Evolutionary conservation across 2,329 filamentous ascomycete genomes (phyloP).

Genomic region (Exophiala lecanii-corni): DNA sequence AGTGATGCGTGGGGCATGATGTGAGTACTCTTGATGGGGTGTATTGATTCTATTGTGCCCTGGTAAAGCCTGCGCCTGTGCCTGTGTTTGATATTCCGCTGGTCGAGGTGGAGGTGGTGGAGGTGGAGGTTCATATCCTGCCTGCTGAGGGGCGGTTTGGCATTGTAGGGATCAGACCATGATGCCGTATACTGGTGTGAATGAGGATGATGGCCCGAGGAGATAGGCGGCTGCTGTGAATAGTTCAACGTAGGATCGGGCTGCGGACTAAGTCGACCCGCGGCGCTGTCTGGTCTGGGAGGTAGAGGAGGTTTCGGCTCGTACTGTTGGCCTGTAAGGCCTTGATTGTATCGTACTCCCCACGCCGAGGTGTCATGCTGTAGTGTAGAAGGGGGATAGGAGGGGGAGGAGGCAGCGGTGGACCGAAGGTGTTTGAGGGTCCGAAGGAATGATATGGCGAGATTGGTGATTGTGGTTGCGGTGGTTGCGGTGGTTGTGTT

Average conservation of each 20-base stretch:
- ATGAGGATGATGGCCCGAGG: neutral
- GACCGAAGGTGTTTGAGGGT: constrained; percentile 12
- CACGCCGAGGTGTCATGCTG: constrained; percentile 35
- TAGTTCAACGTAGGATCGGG: constrained; percentile 6
- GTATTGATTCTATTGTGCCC: constrained; percentile 28
- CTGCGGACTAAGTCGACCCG: constrained; percentile 16
- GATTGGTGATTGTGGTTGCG: constrained; percentile 13
- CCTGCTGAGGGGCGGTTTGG: constrained; percentile 18
- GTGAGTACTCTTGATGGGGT: constrained; percentile 31
- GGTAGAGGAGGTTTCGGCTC: constrained; percentile 24
- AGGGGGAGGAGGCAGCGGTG: constrained; percentile 19
- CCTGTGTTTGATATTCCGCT: constrained; percentile 33
- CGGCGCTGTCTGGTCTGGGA: constrained; percentile 23
- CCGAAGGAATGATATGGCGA: constrained; percentile 14
- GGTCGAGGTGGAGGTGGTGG: constrained; percentile 42
- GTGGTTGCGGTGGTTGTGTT: neutral
- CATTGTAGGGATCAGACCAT: constrained; percentile 24
- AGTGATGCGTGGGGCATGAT: constrained; percentile 31
- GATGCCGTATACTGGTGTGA: constrained; percentile 17
- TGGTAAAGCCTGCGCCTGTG: constrained; percentile 25
- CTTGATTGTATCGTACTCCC: constrained; percentile 38
- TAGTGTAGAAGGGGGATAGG: constrained; percentile 5
- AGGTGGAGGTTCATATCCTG: constrained; percentile 26
- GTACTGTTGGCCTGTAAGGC: constrained; percentile 4
- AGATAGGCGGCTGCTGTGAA: constrained; percentile 16